Evolutionary conservation across 202 grass and related monocot genomes (phyloP), one percentile per base, ranked within the genome.

Genomic region (Carex arenaria): DNA sequence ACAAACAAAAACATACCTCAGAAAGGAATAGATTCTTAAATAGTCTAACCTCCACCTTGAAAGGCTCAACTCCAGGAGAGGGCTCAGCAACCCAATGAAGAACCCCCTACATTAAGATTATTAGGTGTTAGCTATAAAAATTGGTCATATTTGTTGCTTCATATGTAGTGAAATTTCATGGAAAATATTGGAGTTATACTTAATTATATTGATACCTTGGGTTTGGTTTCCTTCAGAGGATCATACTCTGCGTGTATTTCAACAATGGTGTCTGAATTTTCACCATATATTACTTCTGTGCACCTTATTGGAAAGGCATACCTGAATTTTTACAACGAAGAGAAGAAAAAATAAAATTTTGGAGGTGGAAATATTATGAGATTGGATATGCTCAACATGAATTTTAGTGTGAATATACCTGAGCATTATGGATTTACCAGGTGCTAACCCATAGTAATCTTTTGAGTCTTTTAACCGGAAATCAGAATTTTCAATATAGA

Each of bases 261-360:
- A 10, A 94, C 56, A 38, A 94, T 84, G 30, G 84, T 88, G 82
- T 91, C 87, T 47, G 64, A 82, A 76, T 71, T 87, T 68, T 91
- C 79, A 71, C 88, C 92, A 60, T 87, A 91, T 79, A 94, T 85
- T 87, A 97, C 92, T 30, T 94, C 88, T 7, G 92, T 97, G 87
- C 94, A 97, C 87, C 90, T 97, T 88, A 97, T 91, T 30, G 90
- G 94, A 86, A 94, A 97, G 20, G 92, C 90, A 85, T 97, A 97
- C 84, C 94, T 94, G 28, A 77, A 83, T 77, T 49, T 1, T 56
- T 30, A 78, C 60, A 80, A 30, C 22, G 67, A 19, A 18, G 72
- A 53, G 28, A 56, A 4, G 8, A 64, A 56, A 34, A 20, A 72
- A 30, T 78, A 30, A 22, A 85, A 61, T 55, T 60, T 31, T 38